Evolutionary conservation across 108 stramenopile genomes (phyloP).

Genomic region (Skeletonema costatum): DNA sequence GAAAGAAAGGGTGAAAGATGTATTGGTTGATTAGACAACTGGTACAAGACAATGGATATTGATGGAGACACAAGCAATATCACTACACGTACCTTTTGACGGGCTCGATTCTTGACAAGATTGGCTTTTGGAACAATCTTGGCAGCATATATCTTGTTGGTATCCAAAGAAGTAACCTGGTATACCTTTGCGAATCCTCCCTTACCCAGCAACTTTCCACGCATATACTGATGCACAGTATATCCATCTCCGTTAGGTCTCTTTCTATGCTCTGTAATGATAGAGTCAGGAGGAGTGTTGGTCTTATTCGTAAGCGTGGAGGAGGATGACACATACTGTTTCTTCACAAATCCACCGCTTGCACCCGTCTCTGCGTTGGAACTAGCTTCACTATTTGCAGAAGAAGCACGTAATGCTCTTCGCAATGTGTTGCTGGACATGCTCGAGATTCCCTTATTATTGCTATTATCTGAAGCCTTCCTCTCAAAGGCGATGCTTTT

Average conservation of each 20-base stretch:
- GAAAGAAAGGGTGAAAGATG: background rate
- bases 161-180: constrained; percentile 80
- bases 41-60: too few species aligned
- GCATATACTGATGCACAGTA: constrained; percentile 81
- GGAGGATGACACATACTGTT: constrained; percentile 6
- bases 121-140: constrained; percentile 95
- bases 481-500: constrained; percentile 9
- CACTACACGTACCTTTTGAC: constrained; percentile 78
- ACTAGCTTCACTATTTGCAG: constrained; percentile 15
- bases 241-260: constrained; percentile 79
- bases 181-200: constrained; percentile 96
- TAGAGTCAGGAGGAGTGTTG: constrained; percentile 4
- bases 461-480: background rate
- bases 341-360: background rate
- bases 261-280: constrained; percentile 78
- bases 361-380: background rate
- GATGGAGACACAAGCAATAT: background rate
- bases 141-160: constrained; percentile 83
- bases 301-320: background rate
- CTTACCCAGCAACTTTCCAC: constrained; percentile 86
- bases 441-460: constrained; percentile 43
- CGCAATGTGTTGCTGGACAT: constrained; percentile 42
- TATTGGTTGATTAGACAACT: background rate
- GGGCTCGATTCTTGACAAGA: constrained; percentile 84
- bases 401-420: constrained; percentile 13